Evolutionary conservation across 2,329 filamentous ascomycete genomes (phyloP).

Genomic region (Leptodontidium sp.): DNA sequence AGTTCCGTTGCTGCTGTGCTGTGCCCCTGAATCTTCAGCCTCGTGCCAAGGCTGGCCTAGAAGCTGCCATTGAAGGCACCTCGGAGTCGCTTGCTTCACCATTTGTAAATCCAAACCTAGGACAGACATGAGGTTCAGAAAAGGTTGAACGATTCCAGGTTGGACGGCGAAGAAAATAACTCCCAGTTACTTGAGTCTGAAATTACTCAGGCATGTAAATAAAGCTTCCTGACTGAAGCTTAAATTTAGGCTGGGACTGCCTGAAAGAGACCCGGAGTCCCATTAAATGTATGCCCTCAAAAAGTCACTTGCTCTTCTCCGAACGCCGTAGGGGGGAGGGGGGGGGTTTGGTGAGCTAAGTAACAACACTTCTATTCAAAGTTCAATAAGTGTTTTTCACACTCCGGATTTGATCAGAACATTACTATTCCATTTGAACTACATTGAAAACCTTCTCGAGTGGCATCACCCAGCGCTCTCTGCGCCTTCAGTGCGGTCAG

Average conservation of each 20-base stretch:
- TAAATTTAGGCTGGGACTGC: not conserved
- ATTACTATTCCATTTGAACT: no score
- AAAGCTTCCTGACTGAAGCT: not conserved
- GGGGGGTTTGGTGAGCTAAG: no score
- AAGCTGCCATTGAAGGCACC: not conserved
- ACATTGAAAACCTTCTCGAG: not conserved
- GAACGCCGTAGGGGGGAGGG: not conserved
- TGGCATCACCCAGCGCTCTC: not conserved
- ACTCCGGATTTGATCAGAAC: no score
- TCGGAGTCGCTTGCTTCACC: not conserved
- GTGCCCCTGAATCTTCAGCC: constrained; percentile 13
- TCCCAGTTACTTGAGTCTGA: not conserved
- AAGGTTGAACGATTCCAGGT: not conserved
- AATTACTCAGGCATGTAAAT: not conserved
- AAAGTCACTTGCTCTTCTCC: not conserved
- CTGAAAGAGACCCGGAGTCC: not conserved
- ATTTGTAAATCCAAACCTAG: not conserved
- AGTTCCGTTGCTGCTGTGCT: constrained; percentile 7
- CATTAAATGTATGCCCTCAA: not conserved
- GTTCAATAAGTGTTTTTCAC: no score
- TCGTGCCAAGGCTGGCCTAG: constrained; percentile 6
- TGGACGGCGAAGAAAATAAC: not conserved
- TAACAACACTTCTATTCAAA: no score
- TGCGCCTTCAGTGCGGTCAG: not conserved
- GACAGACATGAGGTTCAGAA: not conserved